Base-by-base conservation (phyloP, 768 basidiomycete species). In the Leccinum fibrillosum region DNA sequence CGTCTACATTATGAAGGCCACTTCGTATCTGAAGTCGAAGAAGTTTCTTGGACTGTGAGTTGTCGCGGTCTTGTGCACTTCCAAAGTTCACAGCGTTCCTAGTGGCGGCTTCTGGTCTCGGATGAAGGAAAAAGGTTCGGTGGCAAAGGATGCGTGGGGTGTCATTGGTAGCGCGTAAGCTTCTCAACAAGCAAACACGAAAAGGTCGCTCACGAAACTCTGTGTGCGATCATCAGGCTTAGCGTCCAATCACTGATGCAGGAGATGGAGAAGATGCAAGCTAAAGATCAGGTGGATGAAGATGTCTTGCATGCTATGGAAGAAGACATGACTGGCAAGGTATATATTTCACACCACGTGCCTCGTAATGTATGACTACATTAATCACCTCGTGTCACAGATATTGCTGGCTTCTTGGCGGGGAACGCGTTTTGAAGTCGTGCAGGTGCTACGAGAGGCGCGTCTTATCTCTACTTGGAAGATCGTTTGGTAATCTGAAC, bases 331-430 rank as follows among this genome's bases (percentile, higher is more conserved):
- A 95, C 92, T 1, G 94, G 94, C 50, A 96, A 93, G 78, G 87
- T 90, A 59, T 35, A 54, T 63, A 55, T 53, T 21, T n/a, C 13
- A 53, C 44, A n/a, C 30, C 21, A 48, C 39, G 8, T 21, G 37
- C 32, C 34, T 25, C 26, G 25, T 21, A 25, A 4, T 37, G 26
- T 26, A 13, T 15, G 39, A 25, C 32, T 13, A 7, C 3, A 10
- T 5, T 3, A 44, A 25, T 28, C 4, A 44, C 30, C 21, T 45
- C 48, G 37, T 15, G 26, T 30, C 49, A 37, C 60, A 91, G 87
- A 94, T 97, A 69, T 83, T 98, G 76, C 85, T 98, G 28, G 96
- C 95, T 6, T 96, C 96, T 25, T 99, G 97, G 97, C 86, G 94
- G 57, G 97, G 96, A 13, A 96, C 95, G 3, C 86, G 95, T 53